Conservation (phyloP, 208 protist genomes). For the Phytomonas sp. region DNA sequence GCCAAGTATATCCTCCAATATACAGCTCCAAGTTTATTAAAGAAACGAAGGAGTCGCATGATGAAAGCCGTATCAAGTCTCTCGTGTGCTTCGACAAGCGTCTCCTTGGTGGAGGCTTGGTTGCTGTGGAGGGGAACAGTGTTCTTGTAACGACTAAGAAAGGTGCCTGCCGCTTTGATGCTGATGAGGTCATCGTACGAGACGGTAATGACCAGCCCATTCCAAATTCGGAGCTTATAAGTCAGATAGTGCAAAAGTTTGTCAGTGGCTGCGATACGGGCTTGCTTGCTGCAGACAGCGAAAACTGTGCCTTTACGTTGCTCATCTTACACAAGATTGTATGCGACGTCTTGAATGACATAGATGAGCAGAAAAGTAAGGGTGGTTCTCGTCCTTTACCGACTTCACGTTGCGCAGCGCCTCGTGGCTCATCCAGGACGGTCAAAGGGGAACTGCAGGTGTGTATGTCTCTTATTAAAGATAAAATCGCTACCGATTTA, state of each 20-base stretch:
- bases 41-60: background rate
- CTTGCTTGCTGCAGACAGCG: conserved; percentile 59
- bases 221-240: conserved; percentile 34
- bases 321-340: conserved; percentile 57
- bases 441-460: conserved; percentile 52
- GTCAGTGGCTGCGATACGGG: conserved; percentile 47
- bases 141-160: conserved; percentile 38
- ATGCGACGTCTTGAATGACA: conserved; percentile 32
- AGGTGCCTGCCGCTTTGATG: conserved; percentile 48
- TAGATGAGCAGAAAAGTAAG: background rate
- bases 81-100: conserved; percentile 60
- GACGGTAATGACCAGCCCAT: conserved; percentile 28
- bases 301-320: conserved; percentile 61
- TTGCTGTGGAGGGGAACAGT: conserved; percentile 49
- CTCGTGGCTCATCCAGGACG: conserved; percentile 10
- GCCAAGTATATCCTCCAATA: background rate
- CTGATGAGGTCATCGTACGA: conserved; percentile 57
- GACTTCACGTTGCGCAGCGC: conserved; percentile 5
- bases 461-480: conserved; percentile 69
- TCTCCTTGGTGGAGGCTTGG: conserved; percentile 46
- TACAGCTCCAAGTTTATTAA: background rate
- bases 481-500: conserved; percentile 59
- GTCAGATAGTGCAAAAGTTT: conserved; percentile 49
- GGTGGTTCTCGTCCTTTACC: conserved; percentile 5
- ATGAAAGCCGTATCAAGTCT: conserved; percentile 25